Base-by-base conservation (phyloP, 139 green algal genomes). In the Picochlorum sp. region DNA sequence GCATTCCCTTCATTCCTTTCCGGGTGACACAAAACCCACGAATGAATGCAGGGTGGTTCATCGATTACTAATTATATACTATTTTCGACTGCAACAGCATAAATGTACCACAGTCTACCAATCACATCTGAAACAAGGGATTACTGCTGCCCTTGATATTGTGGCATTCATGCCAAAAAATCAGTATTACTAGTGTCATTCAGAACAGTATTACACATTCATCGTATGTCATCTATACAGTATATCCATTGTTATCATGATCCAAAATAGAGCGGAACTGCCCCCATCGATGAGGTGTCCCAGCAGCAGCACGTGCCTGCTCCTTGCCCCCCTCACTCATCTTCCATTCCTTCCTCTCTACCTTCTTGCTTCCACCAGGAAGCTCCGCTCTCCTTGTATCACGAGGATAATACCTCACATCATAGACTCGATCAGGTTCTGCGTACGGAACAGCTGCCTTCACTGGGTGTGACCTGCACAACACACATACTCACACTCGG, bases 321-420 rank as follows among this genome's bases (percentile, higher is more conserved):
- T 41, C 34, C 34, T 41, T 41, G 2, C 62, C 34, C 2, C 63
- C 70, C 63, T 49, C 51, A 15, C 18, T 10, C 51, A 55, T 44
- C 13, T 57, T 61, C 28, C 55, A 62, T 8, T 60, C 52, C 1
- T 55, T 52, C 6, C 45, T 9, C 11, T 71, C 62, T 5, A 71
- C 24, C 18, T 69, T 6, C 16, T 58, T 67, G 3, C 16, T 51
- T 44, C 78, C 78, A 38, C 75, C 75, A 2, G 78, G 74, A 28
- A 81, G 20, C 45, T 71, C 41, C 10, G 66, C 68, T 15, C 78
- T 64, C 34, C 75, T 49, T 9, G 57, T 60, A 66, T 84, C 78
- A 20, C 78, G 50, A 11, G 26, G 54, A 21, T 81, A 88, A 67
- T 92, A 92, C 61, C 83, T 86, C 52, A 88, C 91, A 71, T 92